Conservation (phyloP, 371 early-diverging fungal genomes). For the Dichotomocladium elegans region DNA sequence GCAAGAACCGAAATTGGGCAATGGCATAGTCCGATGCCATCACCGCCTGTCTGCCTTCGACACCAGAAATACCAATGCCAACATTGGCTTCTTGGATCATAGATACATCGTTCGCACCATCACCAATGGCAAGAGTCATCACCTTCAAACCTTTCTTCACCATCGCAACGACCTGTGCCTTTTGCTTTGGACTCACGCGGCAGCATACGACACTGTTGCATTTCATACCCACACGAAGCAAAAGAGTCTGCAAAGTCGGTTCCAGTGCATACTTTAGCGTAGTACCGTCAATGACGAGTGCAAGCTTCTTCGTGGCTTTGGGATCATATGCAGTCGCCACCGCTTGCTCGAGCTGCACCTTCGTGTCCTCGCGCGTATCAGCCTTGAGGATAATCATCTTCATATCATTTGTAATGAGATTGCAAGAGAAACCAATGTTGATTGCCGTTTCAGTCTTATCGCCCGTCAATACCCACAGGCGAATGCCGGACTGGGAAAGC, state of each 20-base stretch:
- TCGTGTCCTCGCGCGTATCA: slow-evolving; percentile 51
- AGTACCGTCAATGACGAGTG: slow-evolving; percentile 89
- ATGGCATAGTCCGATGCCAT: slow-evolving; percentile 91
- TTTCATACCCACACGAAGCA: slow-evolving; percentile 67
- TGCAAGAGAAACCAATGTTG: slow-evolving; percentile 81
- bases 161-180: slow-evolving; percentile 75
- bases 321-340: slow-evolving; percentile 27
- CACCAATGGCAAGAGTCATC: slow-evolving; percentile 84
- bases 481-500: slow-evolving; percentile 80
- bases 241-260: slow-evolving; percentile 40
- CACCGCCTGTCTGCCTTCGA: slow-evolving; percentile 93
- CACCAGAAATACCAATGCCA: slow-evolving; percentile 90
- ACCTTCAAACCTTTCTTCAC: slow-evolving; percentile 48
- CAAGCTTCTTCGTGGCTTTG: slow-evolving; percentile 42
- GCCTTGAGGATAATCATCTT: slow-evolving; percentile 66
- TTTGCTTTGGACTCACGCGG: slow-evolving; percentile 89
- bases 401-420: slow-evolving; percentile 66
- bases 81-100: slow-evolving; percentile 94
- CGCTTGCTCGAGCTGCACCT: slow-evolving; percentile 62
- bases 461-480: slow-evolving; percentile 94
- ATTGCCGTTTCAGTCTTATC: slow-evolving; percentile 89
- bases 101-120: slow-evolving; percentile 93
- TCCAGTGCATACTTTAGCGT: slow-evolving; percentile 81
- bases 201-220: slow-evolving; percentile 82
- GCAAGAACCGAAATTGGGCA: slow-evolving; percentile 79